Evolutionary conservation across 2,329 filamentous ascomycete species (phyloP), one percentile per base, ranked within the genome.

Genomic region (Botrytis fragariae): DNA sequence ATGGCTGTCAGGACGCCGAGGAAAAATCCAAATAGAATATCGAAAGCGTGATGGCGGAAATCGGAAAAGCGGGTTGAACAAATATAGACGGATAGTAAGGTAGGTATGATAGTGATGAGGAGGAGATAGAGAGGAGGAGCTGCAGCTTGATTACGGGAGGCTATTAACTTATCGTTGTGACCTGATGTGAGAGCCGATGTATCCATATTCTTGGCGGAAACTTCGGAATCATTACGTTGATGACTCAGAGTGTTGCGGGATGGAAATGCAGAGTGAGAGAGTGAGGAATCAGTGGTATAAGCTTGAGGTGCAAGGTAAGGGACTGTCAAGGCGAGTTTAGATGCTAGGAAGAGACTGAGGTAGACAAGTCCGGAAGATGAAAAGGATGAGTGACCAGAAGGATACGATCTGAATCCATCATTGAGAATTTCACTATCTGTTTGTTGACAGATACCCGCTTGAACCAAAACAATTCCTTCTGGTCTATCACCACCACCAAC

Each of bases 41-140:
- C 95, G 81, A 97, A 95, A n/a, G 91, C 94, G 81, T 95, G 93
- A 82, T 98, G 95, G 57, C 93, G 90, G 84, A 91, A 97, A 82
- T 98, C 91, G 74, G 91, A 94, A 88, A 92, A 98, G 18, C 95
- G 92, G 1, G 93, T 95, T 42, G 91, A 89, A n/a, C 91, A 87
- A 75, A 98, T 92, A 83, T 94, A 97, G 75, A 94, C 88, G 8
- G 94, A 92, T 1, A 89, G 84, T 73, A 90, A 91, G 76, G 94
- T 88, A 3, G 95, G 95, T 1, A 93, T 82, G 29, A 94, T 84
- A 3, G 90, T 87, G 48, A 95, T 81, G 62, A 91, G 84, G 20
- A 97, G 86, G 3, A 96, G 89, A 79, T 94, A 95, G 12, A 95
- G 84, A 0, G 95, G 95, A 0, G 95, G 94, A 0, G 94, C 92